phyloP scores from a whole-genome alignment of 805 yeast genomes.

The Ascoidea asiatica region DNA sequence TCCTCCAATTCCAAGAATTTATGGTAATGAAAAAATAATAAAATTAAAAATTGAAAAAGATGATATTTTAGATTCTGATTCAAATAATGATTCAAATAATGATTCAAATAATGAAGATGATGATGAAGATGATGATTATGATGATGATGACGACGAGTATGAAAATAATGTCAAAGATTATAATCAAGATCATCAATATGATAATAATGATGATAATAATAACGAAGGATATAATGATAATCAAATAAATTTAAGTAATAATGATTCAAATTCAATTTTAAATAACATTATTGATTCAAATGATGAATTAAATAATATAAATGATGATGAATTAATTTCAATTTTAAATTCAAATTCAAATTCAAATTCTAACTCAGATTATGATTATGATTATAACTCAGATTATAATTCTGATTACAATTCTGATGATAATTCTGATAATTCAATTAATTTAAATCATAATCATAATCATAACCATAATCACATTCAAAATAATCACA shows the following conservation, averaged over 20 bases:
- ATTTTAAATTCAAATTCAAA: neutral
- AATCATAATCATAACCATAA: no score
- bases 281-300: neutral
- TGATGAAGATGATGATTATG: neutral
- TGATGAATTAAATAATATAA: neutral
- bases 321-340: neutral
- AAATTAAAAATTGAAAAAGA: no score
- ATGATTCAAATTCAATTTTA: no score
- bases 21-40: no score
- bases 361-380: neutral
- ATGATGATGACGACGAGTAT: neutral
- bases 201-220: neutral
- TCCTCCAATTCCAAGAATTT: neutral
- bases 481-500: no score
- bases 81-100: no score
- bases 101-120: neutral
- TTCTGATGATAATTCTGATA: neutral
- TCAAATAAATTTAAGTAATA: no score
- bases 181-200: neutral
- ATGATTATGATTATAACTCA: no score
- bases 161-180: neutral
- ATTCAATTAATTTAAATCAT: no score
- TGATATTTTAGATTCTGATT: no score
- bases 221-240: neutral
- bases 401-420: neutral